phyloP scores from a whole-genome alignment of 192 early-diverging fungal genomes.

The Coemansia javaensis region DNA sequence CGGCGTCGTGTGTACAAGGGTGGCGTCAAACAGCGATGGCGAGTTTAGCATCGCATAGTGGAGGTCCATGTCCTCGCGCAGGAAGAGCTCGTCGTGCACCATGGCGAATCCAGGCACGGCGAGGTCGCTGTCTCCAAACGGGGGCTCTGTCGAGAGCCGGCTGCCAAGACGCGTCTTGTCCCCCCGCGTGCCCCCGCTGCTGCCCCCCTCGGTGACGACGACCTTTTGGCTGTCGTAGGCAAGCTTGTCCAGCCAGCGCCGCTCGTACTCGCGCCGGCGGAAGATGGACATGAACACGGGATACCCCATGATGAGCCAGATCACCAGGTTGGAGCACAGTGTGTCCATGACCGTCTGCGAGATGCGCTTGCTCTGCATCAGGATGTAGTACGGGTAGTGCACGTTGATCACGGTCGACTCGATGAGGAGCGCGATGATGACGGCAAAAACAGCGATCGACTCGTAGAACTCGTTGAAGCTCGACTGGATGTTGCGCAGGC shows the following conservation, averaged over 20 bases:
- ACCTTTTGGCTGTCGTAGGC: constrained; percentile 36
- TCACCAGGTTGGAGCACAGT: constrained; percentile 19
- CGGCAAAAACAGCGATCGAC: constrained; percentile 25
- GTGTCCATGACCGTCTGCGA: constrained; percentile 27
- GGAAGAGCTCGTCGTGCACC: too few species aligned
- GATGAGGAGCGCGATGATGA: constrained; percentile 18
- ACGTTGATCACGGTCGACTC: constrained; percentile 22
- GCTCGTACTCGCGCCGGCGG: constrained; percentile 21
- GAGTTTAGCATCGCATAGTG: too few species aligned
- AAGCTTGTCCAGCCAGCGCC: constrained; percentile 35
- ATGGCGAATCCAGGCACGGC: background rate
- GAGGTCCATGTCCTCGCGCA: constrained; percentile 11
- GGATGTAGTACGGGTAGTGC: constrained; percentile 19
- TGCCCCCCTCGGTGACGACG: constrained; percentile 14
- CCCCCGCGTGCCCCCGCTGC: constrained; percentile 24
- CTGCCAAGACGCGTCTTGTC: too few species aligned
- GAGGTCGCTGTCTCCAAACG: too few species aligned
- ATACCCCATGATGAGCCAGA: constrained; percentile 40
- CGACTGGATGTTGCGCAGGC: constrained; percentile 44
- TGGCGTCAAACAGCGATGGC: too few species aligned
- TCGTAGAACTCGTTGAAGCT: constrained; percentile 45
- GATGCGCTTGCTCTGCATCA: constrained; percentile 14
- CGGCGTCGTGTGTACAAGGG: too few species aligned
- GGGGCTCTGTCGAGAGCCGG: too few species aligned
- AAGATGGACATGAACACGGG: constrained; percentile 11